Evolutionary conservation across 768 basidiomycete species (phyloP), one percentile per base, ranked within the genome.

Genomic region (Mycena alexandri): DNA sequence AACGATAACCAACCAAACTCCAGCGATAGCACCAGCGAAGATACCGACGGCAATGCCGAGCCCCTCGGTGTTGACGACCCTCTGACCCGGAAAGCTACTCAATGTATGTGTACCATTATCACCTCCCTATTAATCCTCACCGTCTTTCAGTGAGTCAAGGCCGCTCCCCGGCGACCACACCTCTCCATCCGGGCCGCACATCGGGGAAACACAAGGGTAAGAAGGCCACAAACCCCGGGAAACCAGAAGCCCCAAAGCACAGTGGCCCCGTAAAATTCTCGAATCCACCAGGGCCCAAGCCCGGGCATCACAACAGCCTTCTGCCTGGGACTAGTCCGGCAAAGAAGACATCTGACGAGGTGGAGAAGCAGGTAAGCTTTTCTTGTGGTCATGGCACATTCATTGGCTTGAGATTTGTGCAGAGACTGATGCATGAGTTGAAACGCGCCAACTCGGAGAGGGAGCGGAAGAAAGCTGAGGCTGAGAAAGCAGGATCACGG

Each of bases 61-160:
- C 25, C 19, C 3, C 12, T 64, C 14, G 54, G 17, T 1, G 24
- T 64, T 1, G 62, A 64, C 21, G 62, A 64, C 29, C 62, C 62
- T 12, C 13, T 64, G 22, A 41, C 21, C 2, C 33, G 62, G n/a
- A 64, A 17, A 14, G 34, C 33, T 10, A 48, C 19, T 16, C 53
- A 56, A 38, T n/a, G 54, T 64, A 38, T 11, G 44, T 41, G 14
- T 14, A 2, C 7, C 19, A 14, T n/a, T 29, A 29, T 29, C 29
- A 29, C 29, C 3, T 7, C 17, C 8, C 21, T 8, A 6, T 29
- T 2, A 5, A 7, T 22, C 17, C n/a, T 50, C 14, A n/a, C 22
- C 16, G 29, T 9, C 19, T 16, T 48, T 10, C 3, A 60, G 58
- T 60, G 9, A 60, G 58, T 36, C 38, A 21, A 14, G 58, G 58